A percentile compares a stretch with the other conserved stretches of the same genome.
Conservation (phyloP, 352 stramenopile genomes). For the Blastocystis sp. region DNA sequence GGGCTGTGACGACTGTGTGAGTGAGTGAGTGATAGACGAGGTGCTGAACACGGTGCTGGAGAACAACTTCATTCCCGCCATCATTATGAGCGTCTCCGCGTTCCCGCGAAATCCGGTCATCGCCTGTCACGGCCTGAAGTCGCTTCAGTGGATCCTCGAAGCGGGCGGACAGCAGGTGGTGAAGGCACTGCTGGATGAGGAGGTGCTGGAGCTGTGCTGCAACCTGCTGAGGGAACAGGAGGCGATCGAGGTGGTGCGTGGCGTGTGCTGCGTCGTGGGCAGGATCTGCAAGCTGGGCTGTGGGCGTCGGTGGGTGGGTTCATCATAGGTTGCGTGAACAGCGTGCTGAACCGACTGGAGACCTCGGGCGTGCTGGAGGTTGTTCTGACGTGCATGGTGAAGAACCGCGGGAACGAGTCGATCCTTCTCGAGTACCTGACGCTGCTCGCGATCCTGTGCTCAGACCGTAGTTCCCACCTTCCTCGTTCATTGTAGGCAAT, state of each 20-base stretch:
- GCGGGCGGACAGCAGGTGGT: not conserved
- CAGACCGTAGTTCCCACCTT: not conserved
- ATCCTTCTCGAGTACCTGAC: not conserved
- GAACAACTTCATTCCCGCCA: not conserved
- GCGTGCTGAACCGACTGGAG: not conserved
- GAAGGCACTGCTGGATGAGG: constrained; percentile 15
- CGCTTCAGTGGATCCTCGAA: constrained; percentile 38
- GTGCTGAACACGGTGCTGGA: not conserved
- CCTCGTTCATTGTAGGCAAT: not conserved
- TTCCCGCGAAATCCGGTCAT: not conserved
- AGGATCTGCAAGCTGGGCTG: not conserved
- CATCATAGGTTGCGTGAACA: not conserved
- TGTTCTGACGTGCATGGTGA: not conserved
- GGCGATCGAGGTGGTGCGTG: not conserved
- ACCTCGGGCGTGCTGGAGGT: not conserved
- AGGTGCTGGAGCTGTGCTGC: not conserved
- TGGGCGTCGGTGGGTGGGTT: not conserved
- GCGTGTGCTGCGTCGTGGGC: constrained; percentile 1
- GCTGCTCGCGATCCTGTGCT: not conserved
- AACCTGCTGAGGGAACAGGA: not conserved
- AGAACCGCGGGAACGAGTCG: not conserved
- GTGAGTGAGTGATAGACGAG: not conserved
- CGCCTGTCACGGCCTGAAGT: not conserved
- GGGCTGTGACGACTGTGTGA: not conserved
- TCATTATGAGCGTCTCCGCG: constrained; percentile 3